Base-by-base conservation (phyloP, 192 early-diverging fungal genomes). In the Coemansia sp. region DNA sequence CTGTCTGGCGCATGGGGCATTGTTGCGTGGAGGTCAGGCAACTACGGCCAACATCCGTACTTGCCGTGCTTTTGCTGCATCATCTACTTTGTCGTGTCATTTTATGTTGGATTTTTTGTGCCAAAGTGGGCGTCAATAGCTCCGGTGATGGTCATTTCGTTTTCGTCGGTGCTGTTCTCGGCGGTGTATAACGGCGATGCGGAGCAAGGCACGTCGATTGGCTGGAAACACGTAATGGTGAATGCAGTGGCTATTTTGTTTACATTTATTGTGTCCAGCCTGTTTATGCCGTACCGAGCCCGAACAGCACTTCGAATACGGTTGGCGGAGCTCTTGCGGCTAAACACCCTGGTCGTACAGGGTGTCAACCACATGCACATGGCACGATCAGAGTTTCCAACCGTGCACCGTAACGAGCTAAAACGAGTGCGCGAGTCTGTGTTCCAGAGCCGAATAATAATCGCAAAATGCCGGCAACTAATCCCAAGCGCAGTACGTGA, bases 271-370 rank as follows among this genome's bases (percentile, higher is more conserved):
- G 70, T 78, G n/a, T 78, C 76, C 1, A 43, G 59, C 1, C 14
- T 78, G 14, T 70, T 78, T 43, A 69, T 72, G 75, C 75, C 75
- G 14, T 72, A 78, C 70, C 64, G 62, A 29, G 75, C 75, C 4
- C 75, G 75, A n/a, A 69, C 69, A 22, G 75, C 66, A 12, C 51
- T 78, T 38, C 62, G 75, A 1, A 6, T 15, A 5, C 61, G 70
- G 12, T 21, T 78, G 59, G 66, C 75, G 1, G 75, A 78, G 25
- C 9, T 72, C 0, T 25, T 78, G 23, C 69, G 43, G 4, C 62
- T 78, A 21, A 78, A 72, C 70, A 78, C 62, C 41, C 32, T 62
- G 19, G 54, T 62, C 0, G 58, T 66, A 1, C 75, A 72, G 49
- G 51, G 65, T 12, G 60, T 78, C 39, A 78, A 78, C 66, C 63